Evolutionary conservation across 805 yeast genomes (phyloP).

Genomic region (Nakazawaea ishiwadae): DNA sequence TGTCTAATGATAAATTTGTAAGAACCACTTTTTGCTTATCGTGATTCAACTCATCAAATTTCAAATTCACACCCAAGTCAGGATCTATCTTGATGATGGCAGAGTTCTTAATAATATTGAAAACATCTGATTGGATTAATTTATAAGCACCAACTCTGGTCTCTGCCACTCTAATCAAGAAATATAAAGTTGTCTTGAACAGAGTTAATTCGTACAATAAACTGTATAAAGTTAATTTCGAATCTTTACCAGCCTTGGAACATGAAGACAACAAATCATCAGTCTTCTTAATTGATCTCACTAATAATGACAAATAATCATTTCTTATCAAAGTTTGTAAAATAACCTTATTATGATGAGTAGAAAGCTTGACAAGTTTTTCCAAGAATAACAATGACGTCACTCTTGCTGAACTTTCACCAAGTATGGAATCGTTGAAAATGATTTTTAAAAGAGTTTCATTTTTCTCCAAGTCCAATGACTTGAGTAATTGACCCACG

Average conservation of each 20-base stretch:
- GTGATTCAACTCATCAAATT: constrained; percentile 31
- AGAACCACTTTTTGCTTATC: constrained; percentile 27
- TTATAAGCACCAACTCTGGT: constrained; percentile 74
- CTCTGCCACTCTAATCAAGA: constrained; percentile 72
- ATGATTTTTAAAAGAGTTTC: constrained; percentile 53
- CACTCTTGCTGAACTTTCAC: constrained; percentile 72
- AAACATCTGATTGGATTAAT: constrained; percentile 68
- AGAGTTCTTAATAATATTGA: constrained; percentile 54
- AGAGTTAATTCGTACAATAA: constrained; percentile 72
- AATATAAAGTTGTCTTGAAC: constrained; percentile 64
- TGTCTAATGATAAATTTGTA: constrained; percentile 47
- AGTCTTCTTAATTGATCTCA: constrained; percentile 62
- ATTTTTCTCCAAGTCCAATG: constrained; percentile 49
- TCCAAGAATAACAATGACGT: constrained; percentile 76
- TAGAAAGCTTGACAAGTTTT: constrained; percentile 26
- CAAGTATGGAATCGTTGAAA: constrained; percentile 73
- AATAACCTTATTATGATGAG: constrained; percentile 51
- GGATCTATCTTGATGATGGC: constrained; percentile 65
- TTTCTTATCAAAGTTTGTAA: constrained; percentile 57
- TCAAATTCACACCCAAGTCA: constrained; percentile 64
- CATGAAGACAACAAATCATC: constrained; percentile 51
- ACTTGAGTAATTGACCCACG: constrained; percentile 44
- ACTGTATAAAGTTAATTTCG: constrained; percentile 41
- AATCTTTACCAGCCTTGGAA: constrained; percentile 8
- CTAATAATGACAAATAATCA: constrained; percentile 61